Percentiles rank a stretch among this genome's conserved stretches.
Evolutionary conservation across 2,329 filamentous ascomycete genomes (phyloP).

Genomic region (Fonsecaea multimorphosa): DNA sequence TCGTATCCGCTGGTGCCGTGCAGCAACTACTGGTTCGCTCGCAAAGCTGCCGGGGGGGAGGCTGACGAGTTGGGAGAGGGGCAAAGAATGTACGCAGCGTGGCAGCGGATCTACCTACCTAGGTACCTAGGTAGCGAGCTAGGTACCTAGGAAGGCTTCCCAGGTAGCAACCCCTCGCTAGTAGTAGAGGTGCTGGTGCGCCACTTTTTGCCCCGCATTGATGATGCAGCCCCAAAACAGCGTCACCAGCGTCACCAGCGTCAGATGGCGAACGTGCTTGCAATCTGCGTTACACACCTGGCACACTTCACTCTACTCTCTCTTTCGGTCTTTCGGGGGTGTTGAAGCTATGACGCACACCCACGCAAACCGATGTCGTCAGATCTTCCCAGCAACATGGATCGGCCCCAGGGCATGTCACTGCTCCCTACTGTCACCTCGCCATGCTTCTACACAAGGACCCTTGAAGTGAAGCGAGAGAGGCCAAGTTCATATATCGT

Average conservation of each 20-base stretch:
- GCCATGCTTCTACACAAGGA: background rate
- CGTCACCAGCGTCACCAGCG: background rate
- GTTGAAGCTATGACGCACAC: slow-evolving; percentile 15
- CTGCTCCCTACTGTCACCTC: background rate
- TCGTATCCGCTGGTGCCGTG: background rate
- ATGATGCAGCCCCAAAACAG: slow-evolving; percentile 11
- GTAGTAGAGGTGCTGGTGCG: no score
- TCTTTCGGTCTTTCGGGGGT: no score
- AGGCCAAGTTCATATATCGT: background rate
- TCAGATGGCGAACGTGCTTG: background rate
- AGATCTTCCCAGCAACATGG: slow-evolving; percentile 8
- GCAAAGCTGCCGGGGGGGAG: background rate
- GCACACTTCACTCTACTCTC: no score
- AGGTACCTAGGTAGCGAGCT: no score
- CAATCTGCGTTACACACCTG: no score
- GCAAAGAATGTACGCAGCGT: no score
- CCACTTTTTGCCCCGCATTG: slow-evolving; percentile 12
- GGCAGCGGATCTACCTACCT: no score
- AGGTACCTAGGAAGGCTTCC: background rate
- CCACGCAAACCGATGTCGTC: slow-evolving; percentile 16
- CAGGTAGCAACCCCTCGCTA: no score
- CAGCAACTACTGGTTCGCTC: background rate
- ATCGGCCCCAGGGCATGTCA: background rate
- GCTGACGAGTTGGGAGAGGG: no score
- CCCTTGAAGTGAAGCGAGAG: background rate